Evolutionary conservation across 192 early-diverging fungal genomes (phyloP), one percentile per base, ranked within the genome.

Genomic region (Coemansia sp.): DNA sequence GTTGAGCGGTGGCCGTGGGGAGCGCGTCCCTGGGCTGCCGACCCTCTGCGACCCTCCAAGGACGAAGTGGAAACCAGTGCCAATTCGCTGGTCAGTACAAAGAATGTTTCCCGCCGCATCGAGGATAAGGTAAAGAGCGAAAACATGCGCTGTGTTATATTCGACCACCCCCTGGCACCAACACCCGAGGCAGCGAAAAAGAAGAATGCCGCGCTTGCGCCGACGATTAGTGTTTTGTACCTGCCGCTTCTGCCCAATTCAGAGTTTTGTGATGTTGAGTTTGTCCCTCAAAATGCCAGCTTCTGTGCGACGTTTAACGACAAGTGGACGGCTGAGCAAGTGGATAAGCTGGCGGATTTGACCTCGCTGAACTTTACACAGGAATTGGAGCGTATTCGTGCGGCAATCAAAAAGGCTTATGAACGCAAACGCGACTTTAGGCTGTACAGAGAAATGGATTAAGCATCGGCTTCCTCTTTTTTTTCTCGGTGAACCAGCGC

Each of bases 251-350:
- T 87, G 46, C 57, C 70, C 0, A 90, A 90, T 38, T 43, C 35
- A 4, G 67, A 79, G 30, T 82, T 81, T 36, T 53, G 79, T 19
- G 55, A 63, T 5, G 67, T 78, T 14, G 59, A 71, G 1, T 88
- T 88, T 75, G 79, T 85, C 50, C 88, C 88, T 3, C 74, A 67
- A 48, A 79, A 65, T 8, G 82, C 76, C 2, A 76, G 78, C 29
- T 87, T 88, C 44, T 83, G 80, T 33, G 72, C 72, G 4, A 88
- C 86, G 0, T 85, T 77, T 35, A 90, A 90, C 53, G 84, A 85
- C 73, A 74, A 77, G 46, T 83, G 85, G 65, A 84, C 69, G 14
- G 56, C 71, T 9, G 83, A 83, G 27, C 85, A 90, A 55, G 77
- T 90, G 14, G 67, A 80, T 39, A 49, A 74, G 29, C 56, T 88